Evolutionary conservation across 805 yeast species (phyloP).

Genomic region (Yarrowia yakushimensis): DNA sequence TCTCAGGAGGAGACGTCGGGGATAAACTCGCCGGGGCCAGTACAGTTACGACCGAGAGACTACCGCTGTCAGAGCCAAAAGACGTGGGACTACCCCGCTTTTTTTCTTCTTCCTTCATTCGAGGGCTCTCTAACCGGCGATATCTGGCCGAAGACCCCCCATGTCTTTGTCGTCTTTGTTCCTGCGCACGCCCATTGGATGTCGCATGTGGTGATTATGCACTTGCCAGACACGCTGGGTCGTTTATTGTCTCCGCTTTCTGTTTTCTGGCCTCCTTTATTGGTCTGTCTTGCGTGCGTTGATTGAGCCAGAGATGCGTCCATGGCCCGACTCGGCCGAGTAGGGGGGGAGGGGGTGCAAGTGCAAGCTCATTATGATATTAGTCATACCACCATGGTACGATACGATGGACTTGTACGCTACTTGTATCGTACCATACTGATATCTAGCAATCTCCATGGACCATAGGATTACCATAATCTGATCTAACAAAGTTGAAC

Average conservation of each 20-base stretch:
- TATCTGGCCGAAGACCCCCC: too few species aligned
- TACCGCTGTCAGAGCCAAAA: background rate
- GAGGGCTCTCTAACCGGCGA: too few species aligned
- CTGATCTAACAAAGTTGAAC: too few species aligned
- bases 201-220: slow-evolving; percentile 6
- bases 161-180: background rate
- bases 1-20: background rate
- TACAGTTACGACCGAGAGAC: slow-evolving; percentile 3
- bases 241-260: background rate
- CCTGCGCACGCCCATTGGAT: slow-evolving; percentile 22
- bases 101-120: too few species aligned
- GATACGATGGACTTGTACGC: too few species aligned
- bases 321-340: slow-evolving; percentile 23
- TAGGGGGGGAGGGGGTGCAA: too few species aligned
- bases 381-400: too few species aligned
- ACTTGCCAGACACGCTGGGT: background rate
- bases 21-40: slow-evolving; percentile 17
- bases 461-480: too few species aligned
- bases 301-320: background rate
- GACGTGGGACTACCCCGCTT: background rate
- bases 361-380: too few species aligned
- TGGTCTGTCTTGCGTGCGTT: background rate
- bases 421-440: too few species aligned
- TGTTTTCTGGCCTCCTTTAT: background rate
- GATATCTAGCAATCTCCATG: too few species aligned